These are phyloP conservation scores for Monilinia laxa DNA, from an alignment of 2,329 filamentous ascomycete genomes.

Conservation along the genomic window DNA sequence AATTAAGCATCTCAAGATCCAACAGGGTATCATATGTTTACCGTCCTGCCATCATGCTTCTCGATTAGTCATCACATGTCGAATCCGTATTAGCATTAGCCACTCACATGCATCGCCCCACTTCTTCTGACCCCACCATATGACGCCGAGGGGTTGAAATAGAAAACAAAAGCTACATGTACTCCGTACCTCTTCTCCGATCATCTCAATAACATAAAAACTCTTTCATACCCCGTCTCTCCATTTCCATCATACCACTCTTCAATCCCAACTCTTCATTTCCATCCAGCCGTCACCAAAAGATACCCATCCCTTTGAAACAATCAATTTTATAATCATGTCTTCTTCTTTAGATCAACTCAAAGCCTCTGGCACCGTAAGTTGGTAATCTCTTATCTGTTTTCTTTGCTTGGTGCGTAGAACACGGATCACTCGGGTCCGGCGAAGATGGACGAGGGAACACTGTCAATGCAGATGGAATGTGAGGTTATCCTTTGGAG, in stretches of 20 bases:
- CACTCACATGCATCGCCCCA: not conserved
- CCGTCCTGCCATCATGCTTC: too few species aligned
- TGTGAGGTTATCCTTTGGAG: constrained; percentile 8
- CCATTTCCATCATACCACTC: constrained; percentile 8
- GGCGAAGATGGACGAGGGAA: not conserved
- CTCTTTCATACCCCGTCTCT: constrained; percentile 19
- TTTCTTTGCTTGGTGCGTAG: constrained; percentile 10
- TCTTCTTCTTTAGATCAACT: constrained; percentile 91
- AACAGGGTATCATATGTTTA: too few species aligned
- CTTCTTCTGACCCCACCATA: constrained; percentile 14
- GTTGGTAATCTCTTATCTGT: constrained; percentile 45
- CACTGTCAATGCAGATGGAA: not conserved
- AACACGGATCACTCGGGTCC: constrained; percentile 11
- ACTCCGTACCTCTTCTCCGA: not conserved
- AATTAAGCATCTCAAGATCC: too few species aligned
- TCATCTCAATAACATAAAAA: constrained; percentile 18
- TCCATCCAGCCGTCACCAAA: constrained; percentile 9
- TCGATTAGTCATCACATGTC: too few species aligned
- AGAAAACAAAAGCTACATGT: not conserved
- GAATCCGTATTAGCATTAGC: not conserved
- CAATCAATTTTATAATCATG: constrained; percentile 54
- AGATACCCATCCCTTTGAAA: constrained; percentile 27
- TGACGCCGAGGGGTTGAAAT: constrained; percentile 18
- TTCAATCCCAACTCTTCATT: constrained; percentile 2
- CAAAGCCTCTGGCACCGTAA: constrained; percentile 93